Base-by-base conservation (phyloP, 2,329 filamentous ascomycete genomes). In the Tetracladium maxilliforme region DNA sequence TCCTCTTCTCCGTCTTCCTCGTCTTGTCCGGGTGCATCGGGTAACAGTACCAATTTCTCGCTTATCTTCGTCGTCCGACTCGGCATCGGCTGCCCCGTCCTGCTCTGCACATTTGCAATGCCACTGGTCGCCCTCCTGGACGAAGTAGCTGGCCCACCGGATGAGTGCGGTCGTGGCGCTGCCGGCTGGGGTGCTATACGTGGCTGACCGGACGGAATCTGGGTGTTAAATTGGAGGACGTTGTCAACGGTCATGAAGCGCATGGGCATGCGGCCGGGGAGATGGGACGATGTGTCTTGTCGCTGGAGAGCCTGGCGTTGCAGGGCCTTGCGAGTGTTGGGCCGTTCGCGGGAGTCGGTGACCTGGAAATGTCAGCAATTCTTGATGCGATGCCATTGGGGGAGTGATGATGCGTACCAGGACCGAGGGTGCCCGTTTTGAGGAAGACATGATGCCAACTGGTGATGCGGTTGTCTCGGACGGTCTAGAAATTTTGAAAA, bases 1-100 rank as follows among this genome's bases (percentile, higher is more conserved):
- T 68, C 64, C 10, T 67, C 58, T 4, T 61, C 63, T 30, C 70
- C 73, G 19, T 70, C 68, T 6, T 61, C 64, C 14, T 70, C 68
- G 27, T 67, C 62, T 15, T 61, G 61, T 10, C 66, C 65, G 4
- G 61, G 61, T 2, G 84, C 78, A 44, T 94, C 87, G 1, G 90
- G 90, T 10, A 98, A 64, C 18, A 95, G 60, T 1, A 98, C 90
- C n/a, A 98, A 62, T 53, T 95, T 95, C 56, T 95, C 83, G 48
- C 82, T 93, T 35, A 92, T 77, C 50, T 95, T 94, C 15, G 83
- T 92, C 19, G 84, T 92, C 26, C 90, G 70, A 6, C 82, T 77
- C 1, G 87, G 90, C 36, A 94, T 54, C 22, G 60, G 64, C 28
- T 70, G 63, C n/a, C n/a, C n/a, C 39, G 58, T 54, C 32, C 63